phyloP scores from a whole-genome alignment of 73 alveolate genomes.

The Tetrahymena malaccensis region DNA sequence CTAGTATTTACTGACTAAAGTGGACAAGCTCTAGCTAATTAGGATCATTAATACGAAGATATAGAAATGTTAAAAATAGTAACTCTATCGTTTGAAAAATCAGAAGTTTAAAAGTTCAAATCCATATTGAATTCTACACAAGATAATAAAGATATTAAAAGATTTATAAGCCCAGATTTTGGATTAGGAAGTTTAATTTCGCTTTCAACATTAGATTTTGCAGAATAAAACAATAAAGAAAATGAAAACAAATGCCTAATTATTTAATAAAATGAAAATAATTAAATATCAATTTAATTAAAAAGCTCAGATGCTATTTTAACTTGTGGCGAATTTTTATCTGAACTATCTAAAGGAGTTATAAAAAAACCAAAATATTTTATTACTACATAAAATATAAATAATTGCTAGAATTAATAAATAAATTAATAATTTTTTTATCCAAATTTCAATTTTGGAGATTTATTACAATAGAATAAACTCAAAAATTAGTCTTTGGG shows the following conservation, averaged over 20 bases:
- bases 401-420: background rate
- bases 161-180: background rate
- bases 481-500: background rate
- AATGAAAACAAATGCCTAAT: background rate
- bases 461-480: background rate
- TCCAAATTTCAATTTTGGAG: background rate
- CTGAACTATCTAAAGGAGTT: background rate
- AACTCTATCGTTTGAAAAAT: background rate
- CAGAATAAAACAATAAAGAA: background rate
- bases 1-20: background rate
- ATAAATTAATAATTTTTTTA: background rate
- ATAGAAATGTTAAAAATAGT: background rate
- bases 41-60: background rate
- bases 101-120: background rate
- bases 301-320: background rate
- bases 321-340: background rate
- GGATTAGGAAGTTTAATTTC: background rate
- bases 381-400: background rate
- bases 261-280: background rate
- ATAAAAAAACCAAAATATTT: background rate
- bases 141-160: background rate
- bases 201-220: background rate
- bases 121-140: background rate
- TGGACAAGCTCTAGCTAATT: background rate
- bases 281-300: background rate